Evolutionary conservation across 2,329 filamentous ascomycete genomes (phyloP), one percentile per base, ranked within the genome.

Genomic region (Parascedosporium putredinis): DNA sequence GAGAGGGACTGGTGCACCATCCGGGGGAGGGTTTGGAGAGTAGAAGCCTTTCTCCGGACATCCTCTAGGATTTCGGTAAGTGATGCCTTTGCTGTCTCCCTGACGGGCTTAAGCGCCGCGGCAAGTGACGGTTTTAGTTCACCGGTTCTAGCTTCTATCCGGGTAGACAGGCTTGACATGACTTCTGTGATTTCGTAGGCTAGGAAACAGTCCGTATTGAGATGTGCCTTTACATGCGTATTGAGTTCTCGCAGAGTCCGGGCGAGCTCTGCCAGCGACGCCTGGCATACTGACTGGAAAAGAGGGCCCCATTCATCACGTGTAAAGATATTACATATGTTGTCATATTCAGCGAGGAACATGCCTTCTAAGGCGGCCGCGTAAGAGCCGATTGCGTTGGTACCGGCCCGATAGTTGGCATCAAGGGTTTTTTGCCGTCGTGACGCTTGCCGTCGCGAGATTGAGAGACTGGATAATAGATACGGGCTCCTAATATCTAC

Each of bases 121-220:
- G 87, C 83, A 47, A 98, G 79, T 5, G 88, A 78, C 25, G 79
- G 73, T 62, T 95, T 95, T 51, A 96, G 74, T 23, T 95, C 88
- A 2, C 88, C 88, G 0, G 89, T 95, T 53, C 84, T 82, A 4
- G 79, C 77, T 55, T 95, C 91, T 3, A 98, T 71, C 34, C 84
- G 83, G 50, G 83, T 83, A 2, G 88, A 89, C 45, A 95, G 74
- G 10, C 77, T 78, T 1, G 88, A 86, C 44, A 97, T 81, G 53
- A 96, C 87, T 59, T 95, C 91, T 27, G 94, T 87, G 27, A 97
- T 87, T 62, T 98, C 93, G 63, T 95, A 98, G 6, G 89, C 89
- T 45, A 98, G 76, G 63, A 88, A 97, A 66, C 91, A 97, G 64
- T 98, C 93, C 0, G 88, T 95, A 56, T 82, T 79, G 34, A 96